Evolutionary conservation across 1,139 yeast genomes (phyloP).

Genomic region (Candida mesenterica): DNA sequence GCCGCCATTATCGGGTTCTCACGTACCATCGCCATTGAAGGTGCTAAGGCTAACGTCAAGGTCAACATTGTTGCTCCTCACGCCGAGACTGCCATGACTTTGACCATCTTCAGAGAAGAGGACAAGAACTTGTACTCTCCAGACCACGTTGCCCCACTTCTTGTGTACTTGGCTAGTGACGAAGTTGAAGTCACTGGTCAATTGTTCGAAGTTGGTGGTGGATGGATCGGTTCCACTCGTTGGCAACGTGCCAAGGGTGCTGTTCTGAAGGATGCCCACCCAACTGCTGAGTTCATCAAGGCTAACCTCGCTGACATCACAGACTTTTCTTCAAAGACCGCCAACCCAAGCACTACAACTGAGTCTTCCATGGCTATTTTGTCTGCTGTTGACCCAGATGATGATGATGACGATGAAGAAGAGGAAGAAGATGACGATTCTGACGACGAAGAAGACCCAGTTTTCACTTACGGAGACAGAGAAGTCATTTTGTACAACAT

Average conservation of each 20-base stretch:
- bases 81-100: conserved; percentile 97
- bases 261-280: conserved; percentile 51
- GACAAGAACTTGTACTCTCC: conserved; percentile 86
- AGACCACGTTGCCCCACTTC: conserved; percentile 85
- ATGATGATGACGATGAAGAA: conserved; percentile 47
- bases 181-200: conserved; percentile 69
- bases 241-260: conserved; percentile 94
- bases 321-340: conserved; percentile 61
- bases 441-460: conserved; percentile 50
- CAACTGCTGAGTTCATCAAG: conserved; percentile 68
- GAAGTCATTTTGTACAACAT: conserved; percentile 84
- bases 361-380: conserved; percentile 81
- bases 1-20: conserved; percentile 85
- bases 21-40: conserved; percentile 86
- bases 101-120: conserved; percentile 71
- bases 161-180: conserved; percentile 74
- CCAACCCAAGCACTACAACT: conserved; percentile 62
- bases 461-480: conserved; percentile 54
- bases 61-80: conserved; percentile 93
- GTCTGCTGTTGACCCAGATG: conserved; percentile 58
- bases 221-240: conserved; percentile 93
- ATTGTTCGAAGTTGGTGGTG: conserved; percentile 65
- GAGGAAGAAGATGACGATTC: conserved; percentile 52
- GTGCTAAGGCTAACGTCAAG: conserved; percentile 71
- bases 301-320: conserved; percentile 65